These are phyloP conservation scores for Torulaspora pretoriensis DNA, from an alignment of 1,139 yeast genomes.

Conservation along the genomic window DNA sequence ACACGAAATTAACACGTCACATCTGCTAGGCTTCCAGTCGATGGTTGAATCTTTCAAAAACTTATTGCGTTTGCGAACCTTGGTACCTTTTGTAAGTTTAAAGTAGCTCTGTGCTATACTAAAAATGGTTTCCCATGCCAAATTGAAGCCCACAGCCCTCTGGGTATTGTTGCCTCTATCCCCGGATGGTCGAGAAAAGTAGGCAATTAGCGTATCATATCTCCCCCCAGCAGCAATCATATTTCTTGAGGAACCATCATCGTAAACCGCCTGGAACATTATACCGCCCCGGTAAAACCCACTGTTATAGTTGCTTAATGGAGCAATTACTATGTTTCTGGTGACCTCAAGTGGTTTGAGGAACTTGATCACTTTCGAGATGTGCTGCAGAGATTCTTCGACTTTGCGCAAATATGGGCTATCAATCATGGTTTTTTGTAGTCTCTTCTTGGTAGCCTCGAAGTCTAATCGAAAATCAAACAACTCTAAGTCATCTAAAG, in stretches of 20 bases:
- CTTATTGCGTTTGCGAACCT: constrained; percentile 39
- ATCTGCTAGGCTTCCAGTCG: constrained; percentile 52
- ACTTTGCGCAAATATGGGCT: constrained; percentile 60
- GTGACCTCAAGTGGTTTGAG: constrained; percentile 58
- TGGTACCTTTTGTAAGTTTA: constrained; percentile 35
- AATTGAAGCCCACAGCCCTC: constrained; percentile 79
- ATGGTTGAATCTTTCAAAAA: constrained; percentile 37
- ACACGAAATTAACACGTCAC: constrained; percentile 77
- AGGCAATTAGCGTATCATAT: constrained; percentile 66
- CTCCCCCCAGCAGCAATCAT: constrained; percentile 89
- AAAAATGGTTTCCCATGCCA: constrained; percentile 61
- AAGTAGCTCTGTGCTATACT: constrained; percentile 46
- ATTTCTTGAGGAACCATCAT: constrained; percentile 42
- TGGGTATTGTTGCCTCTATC: constrained; percentile 41
- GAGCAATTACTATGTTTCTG: constrained; percentile 50
- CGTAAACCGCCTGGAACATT: constrained; percentile 82
- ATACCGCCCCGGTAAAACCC: constrained; percentile 73
- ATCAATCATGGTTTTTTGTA: constrained; percentile 69
- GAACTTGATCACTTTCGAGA: constrained; percentile 52
- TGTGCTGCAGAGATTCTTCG: constrained; percentile 58
- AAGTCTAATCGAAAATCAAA: constrained; percentile 74
- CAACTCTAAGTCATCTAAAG: constrained; percentile 71
- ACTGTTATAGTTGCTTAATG: constrained; percentile 77
- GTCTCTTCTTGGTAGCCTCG: constrained; percentile 55
- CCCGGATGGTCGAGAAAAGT: constrained; percentile 53